Percentiles rank a stretch among this genome's conserved stretches.
phyloP scores from a whole-genome alignment of 768 basidiomycete species.

The Amanita jacksonii region DNA sequence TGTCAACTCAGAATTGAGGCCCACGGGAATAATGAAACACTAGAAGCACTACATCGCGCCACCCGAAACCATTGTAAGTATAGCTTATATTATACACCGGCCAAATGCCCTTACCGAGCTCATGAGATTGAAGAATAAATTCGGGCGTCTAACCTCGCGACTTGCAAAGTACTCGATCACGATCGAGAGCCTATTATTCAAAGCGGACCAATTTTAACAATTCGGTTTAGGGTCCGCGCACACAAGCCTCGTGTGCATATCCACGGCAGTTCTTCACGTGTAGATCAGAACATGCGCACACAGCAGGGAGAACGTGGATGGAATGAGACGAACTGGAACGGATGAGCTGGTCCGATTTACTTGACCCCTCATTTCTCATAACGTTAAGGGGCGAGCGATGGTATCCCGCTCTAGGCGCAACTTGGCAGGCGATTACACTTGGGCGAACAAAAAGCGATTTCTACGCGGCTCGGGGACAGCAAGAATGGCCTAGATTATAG shows the following conservation, averaged over 20 bases:
- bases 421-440: too few species aligned
- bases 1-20: too few species aligned
- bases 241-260: slow-evolving; percentile 1
- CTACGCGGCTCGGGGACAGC: not conserved
- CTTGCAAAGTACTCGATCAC: not conserved
- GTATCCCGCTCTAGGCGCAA: too few species aligned
- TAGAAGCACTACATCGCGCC: too few species aligned
- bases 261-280: not conserved
- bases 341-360: slow-evolving; percentile 1
- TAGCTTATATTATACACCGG: too few species aligned
- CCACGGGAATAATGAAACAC: too few species aligned
- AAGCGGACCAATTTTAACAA: too few species aligned
- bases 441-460: not conserved
- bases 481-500: too few species aligned
- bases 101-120: too few species aligned
- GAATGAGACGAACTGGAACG: not conserved
- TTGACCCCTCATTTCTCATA: not conserved
- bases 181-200: slow-evolving; percentile 6
- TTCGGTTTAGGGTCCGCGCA: not conserved
- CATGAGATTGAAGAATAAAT: too few species aligned
- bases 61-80: too few species aligned
- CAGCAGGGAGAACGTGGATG: not conserved
- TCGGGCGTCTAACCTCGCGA: too few species aligned
- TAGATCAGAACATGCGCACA: not conserved
- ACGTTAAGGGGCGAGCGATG: not conserved